Evolutionary conservation across 2,329 filamentous ascomycete species (phyloP).

Genomic region (Bipolaris sorokiniana): DNA sequence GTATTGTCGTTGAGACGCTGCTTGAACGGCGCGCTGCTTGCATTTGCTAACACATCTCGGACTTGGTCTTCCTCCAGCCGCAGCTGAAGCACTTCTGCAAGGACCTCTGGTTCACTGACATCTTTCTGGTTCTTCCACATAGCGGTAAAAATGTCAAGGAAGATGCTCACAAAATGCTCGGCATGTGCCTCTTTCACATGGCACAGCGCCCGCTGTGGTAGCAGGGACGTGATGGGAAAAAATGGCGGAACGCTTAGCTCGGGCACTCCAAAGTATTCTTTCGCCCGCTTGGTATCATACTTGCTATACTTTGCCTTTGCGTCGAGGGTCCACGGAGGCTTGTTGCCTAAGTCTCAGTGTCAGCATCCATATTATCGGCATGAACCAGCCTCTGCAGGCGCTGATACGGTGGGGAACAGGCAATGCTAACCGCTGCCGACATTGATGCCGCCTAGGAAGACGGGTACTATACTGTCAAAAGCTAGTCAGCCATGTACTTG

Average conservation of each 20-base stretch:
- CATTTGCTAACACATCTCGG: constrained; percentile 61
- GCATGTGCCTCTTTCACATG: constrained; percentile 68
- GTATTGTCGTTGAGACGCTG: constrained; percentile 64
- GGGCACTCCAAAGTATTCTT: constrained; percentile 57
- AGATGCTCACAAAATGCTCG: constrained; percentile 56
- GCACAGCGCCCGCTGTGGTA: constrained; percentile 70
- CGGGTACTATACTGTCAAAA: constrained; percentile 66
- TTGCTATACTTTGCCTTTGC: constrained; percentile 68
- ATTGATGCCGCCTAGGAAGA: constrained; percentile 65
- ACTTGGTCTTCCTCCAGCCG: constrained; percentile 62
- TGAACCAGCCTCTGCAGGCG: background rate
- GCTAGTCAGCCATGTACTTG: constrained; percentile 13
- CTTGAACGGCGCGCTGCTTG: constrained; percentile 59
- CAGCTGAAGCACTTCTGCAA: constrained; percentile 53
- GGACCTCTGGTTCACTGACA: constrained; percentile 63
- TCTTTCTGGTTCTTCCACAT: constrained; percentile 69
- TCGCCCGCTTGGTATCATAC: constrained; percentile 58
- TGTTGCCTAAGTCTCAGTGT: constrained; percentile 63
- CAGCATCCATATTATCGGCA: constrained; percentile 4
- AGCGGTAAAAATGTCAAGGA: constrained; percentile 62
- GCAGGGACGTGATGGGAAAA: constrained; percentile 62
- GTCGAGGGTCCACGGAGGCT: constrained; percentile 73
- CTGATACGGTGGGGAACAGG: constrained; percentile 5
- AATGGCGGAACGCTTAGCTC: constrained; percentile 54
- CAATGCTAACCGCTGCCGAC: constrained; percentile 47